These are phyloP conservation scores for Fusarium caatingaense DNA, from an alignment of 2,329 filamentous ascomycete species.

Conservation along the genomic window DNA sequence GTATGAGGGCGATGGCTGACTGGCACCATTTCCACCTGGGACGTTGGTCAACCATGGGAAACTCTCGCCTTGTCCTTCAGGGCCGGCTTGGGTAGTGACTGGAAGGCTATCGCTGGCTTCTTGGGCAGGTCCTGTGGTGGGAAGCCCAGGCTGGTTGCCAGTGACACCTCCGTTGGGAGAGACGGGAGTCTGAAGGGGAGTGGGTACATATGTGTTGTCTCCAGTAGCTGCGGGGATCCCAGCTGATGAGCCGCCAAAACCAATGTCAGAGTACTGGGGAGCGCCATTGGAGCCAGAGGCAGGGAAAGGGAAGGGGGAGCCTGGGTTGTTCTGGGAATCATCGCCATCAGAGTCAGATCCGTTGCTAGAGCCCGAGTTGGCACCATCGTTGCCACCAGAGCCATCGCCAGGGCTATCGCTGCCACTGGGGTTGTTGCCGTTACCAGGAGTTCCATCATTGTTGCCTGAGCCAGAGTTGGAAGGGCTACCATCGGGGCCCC, in stretches of 20 bases:
- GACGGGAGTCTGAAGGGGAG: conserved; percentile 28
- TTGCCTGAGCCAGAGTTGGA: conserved; percentile 14
- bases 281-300: conserved; percentile 35
- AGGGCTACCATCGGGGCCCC: conserved; percentile 40
- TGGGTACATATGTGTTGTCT: conserved; percentile 22
- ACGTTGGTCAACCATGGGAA: conserved; percentile 29
- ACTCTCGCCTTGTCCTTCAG: conserved; percentile 29
- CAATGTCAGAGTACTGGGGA: conserved; percentile 35
- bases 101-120: conserved; percentile 37
- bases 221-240: conserved; percentile 22
- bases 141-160: conserved; percentile 13
- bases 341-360: conserved; percentile 12
- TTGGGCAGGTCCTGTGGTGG: conserved; percentile 27
- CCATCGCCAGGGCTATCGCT: conserved; percentile 8
- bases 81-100: conserved; percentile 29
- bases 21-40: conserved; percentile 18
- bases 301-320: conserved; percentile 19
- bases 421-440: conserved; percentile 16
- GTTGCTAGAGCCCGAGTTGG: neutral
- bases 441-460: conserved; percentile 1
- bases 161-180: conserved; percentile 25
- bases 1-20: conserved; percentile 27
- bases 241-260: conserved; percentile 35
- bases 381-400: neutral
- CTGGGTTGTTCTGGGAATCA: conserved; percentile 17